A percentile compares a stretch with the other conserved stretches of the same genome.
Evolutionary conservation across 2,329 filamentous ascomycete species (phyloP).

Genomic region (Graphilbum ipis-grandicollis): DNA sequence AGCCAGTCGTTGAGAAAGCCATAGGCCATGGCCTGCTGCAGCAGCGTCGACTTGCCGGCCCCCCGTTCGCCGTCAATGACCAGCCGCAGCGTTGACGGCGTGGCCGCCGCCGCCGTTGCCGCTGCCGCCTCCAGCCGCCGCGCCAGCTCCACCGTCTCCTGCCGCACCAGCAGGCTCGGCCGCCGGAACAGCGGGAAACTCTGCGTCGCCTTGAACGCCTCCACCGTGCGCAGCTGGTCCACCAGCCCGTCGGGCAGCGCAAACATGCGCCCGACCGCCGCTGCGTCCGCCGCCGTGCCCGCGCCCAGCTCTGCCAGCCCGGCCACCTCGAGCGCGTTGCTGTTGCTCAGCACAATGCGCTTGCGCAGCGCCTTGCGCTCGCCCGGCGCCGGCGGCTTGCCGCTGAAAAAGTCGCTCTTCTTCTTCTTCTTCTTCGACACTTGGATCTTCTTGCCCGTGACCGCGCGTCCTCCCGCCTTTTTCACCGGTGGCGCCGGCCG

Average conservation of each 20-base stretch:
- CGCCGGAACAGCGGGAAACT: conserved; percentile 73
- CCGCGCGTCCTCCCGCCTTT: neutral
- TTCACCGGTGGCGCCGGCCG: conserved; percentile 3
- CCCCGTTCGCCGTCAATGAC: conserved; percentile 58
- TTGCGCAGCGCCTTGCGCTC: conserved; percentile 80
- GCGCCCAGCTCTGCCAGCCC: conserved; percentile 45
- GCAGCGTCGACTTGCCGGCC: conserved; percentile 72
- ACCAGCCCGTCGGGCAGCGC: conserved; percentile 52
- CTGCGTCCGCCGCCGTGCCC: conserved; percentile 12
- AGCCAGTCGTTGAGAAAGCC: conserved; percentile 74
- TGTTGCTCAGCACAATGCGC: conserved; percentile 81
- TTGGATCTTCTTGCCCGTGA: conserved; percentile 23
- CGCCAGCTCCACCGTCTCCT: conserved; percentile 61
- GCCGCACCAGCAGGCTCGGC: conserved; percentile 61
- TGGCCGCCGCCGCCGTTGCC: conserved; percentile 30
- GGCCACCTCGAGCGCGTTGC: conserved; percentile 67
- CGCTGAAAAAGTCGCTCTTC: conserved; percentile 30
- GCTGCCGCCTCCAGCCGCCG: conserved; percentile 40
- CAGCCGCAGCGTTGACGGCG: conserved; percentile 39
- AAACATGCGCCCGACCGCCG: conserved; percentile 38
- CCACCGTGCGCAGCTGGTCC: conserved; percentile 64
- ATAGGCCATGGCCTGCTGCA: conserved; percentile 70
- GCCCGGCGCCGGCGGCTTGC: conserved; percentile 48
- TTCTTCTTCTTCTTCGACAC: conserved; percentile 20
- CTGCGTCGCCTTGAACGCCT: conserved; percentile 84